Percentiles rank a stretch among this genome's conserved stretches.
Conservation (phyloP, 345 rosid genomes). For the Populus tremula region DNA sequence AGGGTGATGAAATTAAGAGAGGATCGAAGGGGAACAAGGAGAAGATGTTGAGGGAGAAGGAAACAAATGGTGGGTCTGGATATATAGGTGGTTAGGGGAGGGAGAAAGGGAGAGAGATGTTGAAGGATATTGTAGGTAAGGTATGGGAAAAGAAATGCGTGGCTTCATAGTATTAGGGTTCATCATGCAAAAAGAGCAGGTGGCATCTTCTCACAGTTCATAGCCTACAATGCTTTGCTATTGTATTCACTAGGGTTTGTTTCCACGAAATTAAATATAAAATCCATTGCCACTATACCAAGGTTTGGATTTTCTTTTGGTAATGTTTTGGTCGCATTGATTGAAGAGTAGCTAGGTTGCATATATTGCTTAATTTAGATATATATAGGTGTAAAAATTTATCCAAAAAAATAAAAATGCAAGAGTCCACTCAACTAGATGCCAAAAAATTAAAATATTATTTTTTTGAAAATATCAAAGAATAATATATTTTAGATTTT, state of each 20-base stretch:
- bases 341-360: neutral
- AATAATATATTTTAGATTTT: no score
- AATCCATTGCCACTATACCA: neutral
- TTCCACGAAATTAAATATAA: no score
- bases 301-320: neutral
- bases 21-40: neutral
- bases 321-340: no score
- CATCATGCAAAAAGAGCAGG: constrained; percentile 51
- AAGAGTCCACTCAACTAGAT: neutral
- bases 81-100: constrained; percentile 14
- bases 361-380: no score
- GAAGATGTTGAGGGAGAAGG: constrained; percentile 12
- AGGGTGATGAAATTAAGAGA: neutral
- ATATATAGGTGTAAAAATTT: no score
- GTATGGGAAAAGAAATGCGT: constrained; percentile 35
- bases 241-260: constrained; percentile 10
- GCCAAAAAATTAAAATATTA: neutral
- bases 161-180: constrained; percentile 44
- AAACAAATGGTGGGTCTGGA: constrained; percentile 8
- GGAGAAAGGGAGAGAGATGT: neutral
- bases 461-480: no score
- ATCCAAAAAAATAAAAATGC: no score
- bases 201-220: constrained; percentile 36
- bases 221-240: constrained; percentile 23
- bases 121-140: constrained; percentile 8